Base-by-base conservation (phyloP, 139 green algal genomes). In the Picocystis salinarum region DNA sequence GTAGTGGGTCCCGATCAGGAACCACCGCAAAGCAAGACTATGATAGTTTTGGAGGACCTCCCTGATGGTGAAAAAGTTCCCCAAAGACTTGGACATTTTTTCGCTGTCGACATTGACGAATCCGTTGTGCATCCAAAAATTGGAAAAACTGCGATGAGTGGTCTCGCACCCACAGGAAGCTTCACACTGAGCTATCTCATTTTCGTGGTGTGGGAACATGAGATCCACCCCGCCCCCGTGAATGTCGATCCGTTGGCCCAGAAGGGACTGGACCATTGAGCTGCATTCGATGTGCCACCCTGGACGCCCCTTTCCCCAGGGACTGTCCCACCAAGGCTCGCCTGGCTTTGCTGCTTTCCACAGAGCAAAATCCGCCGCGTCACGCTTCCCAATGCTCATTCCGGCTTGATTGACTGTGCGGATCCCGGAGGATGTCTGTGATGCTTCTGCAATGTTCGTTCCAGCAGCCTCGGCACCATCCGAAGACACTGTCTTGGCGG, bases 11-110 rank as follows among this genome's bases (percentile, higher is more conserved):
- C 33, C 44, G 1, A 94, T 28, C 28, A 97, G 74, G 67, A 95
- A 91, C 74, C 74, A 93, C 34, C 87, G 71, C 62, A 97, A 59
- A 12, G 82, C 79, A 25, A 82, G 28, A 0, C 82, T 55, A 52
- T 91, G 74, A 55, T 93, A 93, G 30, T 58, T 27, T 28, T 67
- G 28, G 22, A 83, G 27, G 18, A 91, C 77, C 27, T 93, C 64
- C 24, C 82, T 49, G 45, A 96, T 96, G 26, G 84, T 96, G 70
- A 95, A 93, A 61, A 96, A 96, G 68, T 96, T 96, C 28, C 87
- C 87, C 6, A 96, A 49, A 2, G 57, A 79, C 71, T 96, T 96
- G 41, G 58, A 80, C 86, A 96, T 96, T 69, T 96, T 96, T 58
- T 93, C 84, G 42, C 60, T 73, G 54, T 93, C 78, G 25, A 96